These are phyloP conservation scores for Erythrobasidium yunnanense DNA, from an alignment of 768 basidiomycete genomes.

Conservation along the genomic window DNA sequence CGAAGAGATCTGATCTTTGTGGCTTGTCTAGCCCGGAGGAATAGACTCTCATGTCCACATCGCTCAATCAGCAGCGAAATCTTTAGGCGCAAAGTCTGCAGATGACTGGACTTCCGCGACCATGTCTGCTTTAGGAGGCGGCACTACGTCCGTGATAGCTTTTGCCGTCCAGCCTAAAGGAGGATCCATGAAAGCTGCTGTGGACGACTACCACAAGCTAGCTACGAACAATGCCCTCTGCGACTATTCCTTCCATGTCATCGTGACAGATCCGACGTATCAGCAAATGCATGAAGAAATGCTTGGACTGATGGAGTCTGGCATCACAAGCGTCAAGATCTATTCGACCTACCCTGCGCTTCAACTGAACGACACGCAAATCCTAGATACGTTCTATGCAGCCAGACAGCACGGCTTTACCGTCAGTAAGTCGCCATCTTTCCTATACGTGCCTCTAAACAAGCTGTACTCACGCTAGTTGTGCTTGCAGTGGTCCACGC, in stretches of 20 bases:
- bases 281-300: conserved; percentile 41
- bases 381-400: conserved; percentile 41
- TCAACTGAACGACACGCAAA: conserved; percentile 41
- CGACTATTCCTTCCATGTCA: conserved; percentile 43
- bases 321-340: conserved; percentile 42
- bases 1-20: neutral
- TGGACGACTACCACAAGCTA: conserved; percentile 41
- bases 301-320: conserved; percentile 41
- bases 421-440: conserved; percentile 27
- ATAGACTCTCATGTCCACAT: conserved; percentile 44
- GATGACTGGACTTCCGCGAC: conserved; percentile 42
- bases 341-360: conserved; percentile 43
- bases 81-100: conserved; percentile 35
- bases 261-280: conserved; percentile 42
- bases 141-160: conserved; percentile 43
- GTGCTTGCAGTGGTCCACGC: conserved; percentile 38
- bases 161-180: conserved; percentile 42
- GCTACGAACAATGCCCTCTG: conserved; percentile 39
- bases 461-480: neutral
- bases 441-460: neutral
- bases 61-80: conserved; percentile 38
- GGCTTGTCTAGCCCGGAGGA: conserved; percentile 39
- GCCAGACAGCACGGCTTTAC: conserved; percentile 40
- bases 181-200: conserved; percentile 36
- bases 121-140: conserved; percentile 40